These are phyloP conservation scores for Blastomyces silverae DNA, from an alignment of 2,329 filamentous ascomycete species.

Conservation along the genomic window DNA sequence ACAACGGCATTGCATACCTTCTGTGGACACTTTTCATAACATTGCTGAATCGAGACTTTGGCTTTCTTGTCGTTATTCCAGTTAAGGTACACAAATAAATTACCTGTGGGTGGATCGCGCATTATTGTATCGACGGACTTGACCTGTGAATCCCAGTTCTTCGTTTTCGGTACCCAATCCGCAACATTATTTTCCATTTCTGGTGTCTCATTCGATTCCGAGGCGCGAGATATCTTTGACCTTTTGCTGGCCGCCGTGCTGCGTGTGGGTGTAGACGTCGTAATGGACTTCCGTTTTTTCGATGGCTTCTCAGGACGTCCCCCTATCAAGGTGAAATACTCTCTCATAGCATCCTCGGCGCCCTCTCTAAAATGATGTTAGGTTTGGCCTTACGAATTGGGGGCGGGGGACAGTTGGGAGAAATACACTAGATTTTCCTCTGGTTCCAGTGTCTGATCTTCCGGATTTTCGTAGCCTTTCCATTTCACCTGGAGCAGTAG, in stretches of 20 bases:
- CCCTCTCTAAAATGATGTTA: constrained; percentile 31
- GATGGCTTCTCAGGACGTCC: constrained; percentile 34
- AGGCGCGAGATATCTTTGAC: constrained; percentile 26
- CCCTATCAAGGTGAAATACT: constrained; percentile 40
- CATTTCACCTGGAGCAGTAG: constrained; percentile 43
- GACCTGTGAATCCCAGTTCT: constrained; percentile 43
- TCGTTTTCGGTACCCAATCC: constrained; percentile 37
- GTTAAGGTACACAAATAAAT: constrained; percentile 36
- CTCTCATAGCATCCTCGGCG: constrained; percentile 35
- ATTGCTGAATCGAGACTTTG: constrained; percentile 37
- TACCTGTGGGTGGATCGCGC: constrained; percentile 30
- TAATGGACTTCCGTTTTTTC: constrained; percentile 26
- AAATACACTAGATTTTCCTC: constrained; percentile 37
- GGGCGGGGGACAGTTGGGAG: background rate
- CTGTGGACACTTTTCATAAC: constrained; percentile 40
- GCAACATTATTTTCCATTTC: constrained; percentile 22
- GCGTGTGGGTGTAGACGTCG: constrained; percentile 26
- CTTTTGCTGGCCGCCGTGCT: constrained; percentile 27
- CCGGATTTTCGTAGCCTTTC: constrained; percentile 41
- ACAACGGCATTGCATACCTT: constrained; percentile 28
- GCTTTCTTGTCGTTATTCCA: constrained; percentile 43
- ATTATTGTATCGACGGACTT: constrained; percentile 40
- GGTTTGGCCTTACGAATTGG: background rate
- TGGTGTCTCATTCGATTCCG: constrained; percentile 22
- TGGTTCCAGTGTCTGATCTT: constrained; percentile 43